Evolutionary conservation across 495 filamentous ascomycete species (phyloP).

Genomic region (Neurospora sp.): DNA sequence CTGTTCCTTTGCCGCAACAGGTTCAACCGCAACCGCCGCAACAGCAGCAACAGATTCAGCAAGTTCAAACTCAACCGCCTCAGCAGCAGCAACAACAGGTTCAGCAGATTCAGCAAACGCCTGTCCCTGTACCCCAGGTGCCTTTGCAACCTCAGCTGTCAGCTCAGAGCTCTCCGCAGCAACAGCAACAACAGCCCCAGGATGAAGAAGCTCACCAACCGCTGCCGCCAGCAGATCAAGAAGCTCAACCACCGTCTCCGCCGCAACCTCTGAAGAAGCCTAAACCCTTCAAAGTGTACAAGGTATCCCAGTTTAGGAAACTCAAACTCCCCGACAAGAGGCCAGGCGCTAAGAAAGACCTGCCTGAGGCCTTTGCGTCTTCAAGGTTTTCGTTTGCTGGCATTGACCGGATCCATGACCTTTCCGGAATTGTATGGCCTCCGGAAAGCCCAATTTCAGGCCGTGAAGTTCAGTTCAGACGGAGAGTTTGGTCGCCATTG

Average conservation of each 20-base stretch:
- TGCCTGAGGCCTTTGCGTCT: neutral
- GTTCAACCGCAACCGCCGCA: neutral
- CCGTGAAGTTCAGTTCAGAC: conserved; percentile 20
- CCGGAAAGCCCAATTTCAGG: conserved; percentile 29
- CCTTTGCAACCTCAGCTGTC: neutral
- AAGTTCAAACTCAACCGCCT: neutral
- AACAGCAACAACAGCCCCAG: conserved; percentile 5
- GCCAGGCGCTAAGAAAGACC: neutral
- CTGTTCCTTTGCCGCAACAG: neutral
- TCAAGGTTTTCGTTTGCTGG: neutral
- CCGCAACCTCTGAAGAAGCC: neutral
- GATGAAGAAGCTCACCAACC: conserved; percentile 3
- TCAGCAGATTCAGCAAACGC: neutral
- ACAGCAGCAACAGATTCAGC: neutral
- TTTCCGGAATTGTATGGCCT: conserved; percentile 28
- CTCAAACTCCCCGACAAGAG: neutral
- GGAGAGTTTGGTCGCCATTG: conserved; percentile 19
- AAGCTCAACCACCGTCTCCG: neutral
- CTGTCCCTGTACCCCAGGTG: neutral
- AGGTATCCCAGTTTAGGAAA: neutral
- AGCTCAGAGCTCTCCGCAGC: neutral
- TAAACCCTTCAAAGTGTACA: neutral
- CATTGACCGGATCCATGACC: conserved; percentile 6
- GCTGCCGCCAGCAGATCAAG: neutral
- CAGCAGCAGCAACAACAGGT: conserved; percentile 1